Base-by-base conservation (phyloP, 441 rosid species). In the Raphanus hybrid region DNA sequence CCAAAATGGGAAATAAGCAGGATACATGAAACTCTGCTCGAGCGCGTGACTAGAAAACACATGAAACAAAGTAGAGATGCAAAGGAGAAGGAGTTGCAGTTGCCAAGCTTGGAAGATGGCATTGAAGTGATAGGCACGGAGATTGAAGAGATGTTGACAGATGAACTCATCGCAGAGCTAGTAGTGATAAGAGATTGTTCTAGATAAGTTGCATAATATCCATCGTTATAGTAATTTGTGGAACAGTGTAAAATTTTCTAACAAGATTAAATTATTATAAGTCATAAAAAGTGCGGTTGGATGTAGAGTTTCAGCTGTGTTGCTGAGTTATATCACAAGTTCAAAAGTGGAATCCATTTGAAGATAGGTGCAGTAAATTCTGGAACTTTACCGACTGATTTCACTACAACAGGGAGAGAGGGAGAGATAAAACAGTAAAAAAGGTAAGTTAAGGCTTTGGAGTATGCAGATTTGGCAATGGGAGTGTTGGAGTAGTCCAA, bases 91-190 rank as follows among this genome's bases (percentile, higher is more conserved):
- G 89, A 87, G 70, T 43, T 73, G 0, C 75, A 78, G 81, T 88
- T 93, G 95, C 73, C 86, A 62, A 85, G 74, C 29, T 69, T 87
- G 73, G 81, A 82, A 74, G 87, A 83, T 18, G 85, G 85, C 18
- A 74, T 87, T 6, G 92, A 87, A 71, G 71, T 70, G 35, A 81
- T 95, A 12, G 93, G 95, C 34, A 84, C 83, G 77, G 95, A 91
- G 61, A 87, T 91, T 1, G 97, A 89, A 88, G 77, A 63, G 55
- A 9, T 80, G 71, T 61, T 94, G 81, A 81, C 86, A 55, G 85
- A 88, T 64, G 94, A 88, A 64, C 66, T 94, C 58, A 84, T 87
- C 14, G 82, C 70, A 66, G 94, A 94, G 84, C 41, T 86, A 66
- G 16, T 48, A n/a, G 59, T 15, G 59, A 54, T 6, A 16, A 55